Evolutionary conservation across 805 yeast species (phyloP), one percentile per base, ranked within the genome.

Genomic region (Myxozyma neotropica): DNA sequence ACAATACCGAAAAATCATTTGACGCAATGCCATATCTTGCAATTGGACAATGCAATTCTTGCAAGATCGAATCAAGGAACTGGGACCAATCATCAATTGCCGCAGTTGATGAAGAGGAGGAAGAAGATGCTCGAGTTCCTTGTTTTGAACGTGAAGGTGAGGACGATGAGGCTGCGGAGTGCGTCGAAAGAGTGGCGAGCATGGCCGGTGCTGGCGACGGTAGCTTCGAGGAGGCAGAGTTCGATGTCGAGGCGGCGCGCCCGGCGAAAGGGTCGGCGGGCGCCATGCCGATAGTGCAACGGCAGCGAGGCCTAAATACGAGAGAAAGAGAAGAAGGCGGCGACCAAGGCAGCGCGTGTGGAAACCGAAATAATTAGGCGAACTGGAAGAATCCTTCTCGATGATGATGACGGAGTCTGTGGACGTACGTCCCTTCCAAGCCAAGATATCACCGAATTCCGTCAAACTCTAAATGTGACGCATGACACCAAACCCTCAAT

Each of bases 11-110:
- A 27, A 62, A 59, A 47, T 62, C 66, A 35, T 52, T 62, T 17
- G 53, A 47, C 21, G 66, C 65, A 13, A 59, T 56, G 39, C 64
- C 66, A 44, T 62, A 62, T 47, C 55, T 59, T n/a, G 66, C 57
- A 38, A 62, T 62, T 15, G 66, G 54, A 35, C 66, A 62, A 33
- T 62, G 61, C 33, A 62, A 53, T 35, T 62, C 64, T 24, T 55
- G 48, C 36, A 62, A 39, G 36, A 62, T 38, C 2, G 64, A 57
- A 46, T 62, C 66, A 10, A 62, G 58, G 38, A 62, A 62, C 27
- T 47, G 58, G 12, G 57, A 45, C 66, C 66, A 62, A n/a, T 56
- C 58, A 15, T 62, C 66, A 15, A 59, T 42, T 17, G 57, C 59
- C 2, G 60, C 53, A n/a, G 61, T 46, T 21, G 46, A 13, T 17